Base-by-base conservation (phyloP, 2,329 filamentous ascomycete species). In the Diaporthe eres region DNA sequence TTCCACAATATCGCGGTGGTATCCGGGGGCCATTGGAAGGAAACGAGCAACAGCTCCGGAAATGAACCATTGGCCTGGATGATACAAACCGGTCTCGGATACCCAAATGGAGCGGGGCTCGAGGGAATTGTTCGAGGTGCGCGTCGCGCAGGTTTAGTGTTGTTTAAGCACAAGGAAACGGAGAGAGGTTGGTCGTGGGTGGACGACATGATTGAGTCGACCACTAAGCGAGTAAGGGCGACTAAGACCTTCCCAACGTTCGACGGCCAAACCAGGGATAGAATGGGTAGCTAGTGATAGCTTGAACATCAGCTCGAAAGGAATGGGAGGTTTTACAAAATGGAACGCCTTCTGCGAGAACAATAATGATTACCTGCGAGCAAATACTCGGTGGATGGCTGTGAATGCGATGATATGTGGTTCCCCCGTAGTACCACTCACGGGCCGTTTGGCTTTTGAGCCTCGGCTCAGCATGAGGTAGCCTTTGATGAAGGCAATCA, bases 291-390 rank as follows among this genome's bases (percentile, higher is more conserved):
- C 37, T 13, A 42, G n/a, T 15, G 31, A 10, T 42, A n/a, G 22
- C 9, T 61, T 42, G 22, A 8, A 39, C 4, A 8, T 42, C 22
- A 28, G 58, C n/a, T 61, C 17, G 37, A 42, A 17, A 28, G 34
- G 19, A 60, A 9, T 17, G 19, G 10, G 19, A 28, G 0, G 2
- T 5, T 7, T 25, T 22, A 37, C 34, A 4, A 60, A 61, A 19
- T 42, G 34, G 4, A 44, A 8, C 9, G 5, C 10, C 2, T n/a
- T 15, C 0, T 13, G 19, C 1, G 1, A 12, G 5, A 13, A 25
- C 10, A 39, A 15, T 39, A 1, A 8, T 39, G 7, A 5, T 7
- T 42, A 1, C 12, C 34, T 15, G 58, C 13, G 22, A 42, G 58
- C 13, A 37, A 10, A 28, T 31, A n/a, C 15, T 42, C 4, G 10